phyloP scores from a whole-genome alignment of 1,139 yeast species.

The Magnusiomyces magnusii region DNA sequence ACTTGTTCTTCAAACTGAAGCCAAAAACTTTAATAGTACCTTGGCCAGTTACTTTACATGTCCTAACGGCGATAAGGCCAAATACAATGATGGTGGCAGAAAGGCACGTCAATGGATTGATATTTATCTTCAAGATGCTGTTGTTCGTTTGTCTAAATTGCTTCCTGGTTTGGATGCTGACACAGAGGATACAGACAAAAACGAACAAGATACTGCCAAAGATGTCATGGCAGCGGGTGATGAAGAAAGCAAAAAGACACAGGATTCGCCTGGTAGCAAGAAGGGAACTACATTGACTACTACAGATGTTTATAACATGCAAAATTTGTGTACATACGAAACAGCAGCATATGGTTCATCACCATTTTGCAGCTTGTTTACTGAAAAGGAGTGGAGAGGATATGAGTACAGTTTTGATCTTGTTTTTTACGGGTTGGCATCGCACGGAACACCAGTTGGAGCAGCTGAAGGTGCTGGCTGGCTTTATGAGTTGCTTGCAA shows the following conservation, averaged over 20 bases:
- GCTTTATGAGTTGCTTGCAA: slow-evolving; percentile 35
- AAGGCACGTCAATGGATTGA: slow-evolving; percentile 32
- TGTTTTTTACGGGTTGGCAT: slow-evolving; percentile 35
- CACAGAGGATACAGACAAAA: background rate
- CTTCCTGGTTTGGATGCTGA: slow-evolving; percentile 36
- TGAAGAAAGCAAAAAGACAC: background rate
- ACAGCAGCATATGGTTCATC: slow-evolving; percentile 44
- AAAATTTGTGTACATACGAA: slow-evolving; percentile 44
- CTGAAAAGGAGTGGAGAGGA: slow-evolving; percentile 44
- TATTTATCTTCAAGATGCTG: slow-evolving; percentile 37
- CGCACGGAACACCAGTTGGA: slow-evolving; percentile 36
- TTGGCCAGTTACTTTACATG: slow-evolving; percentile 38
- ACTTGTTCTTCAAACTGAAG: slow-evolving; percentile 33
- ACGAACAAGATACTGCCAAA: background rate
- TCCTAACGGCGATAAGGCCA: slow-evolving; percentile 31
- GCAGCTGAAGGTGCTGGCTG: slow-evolving; percentile 40
- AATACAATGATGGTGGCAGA: slow-evolving; percentile 21
- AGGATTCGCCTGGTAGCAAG: background rate
- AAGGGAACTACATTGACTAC: slow-evolving; percentile 28
- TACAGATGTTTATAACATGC: slow-evolving; percentile 37
- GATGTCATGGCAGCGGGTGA: background rate
- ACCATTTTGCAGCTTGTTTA: slow-evolving; percentile 42
- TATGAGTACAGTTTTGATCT: slow-evolving; percentile 42
- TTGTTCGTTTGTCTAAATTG: slow-evolving; percentile 36
- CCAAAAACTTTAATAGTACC: slow-evolving; percentile 35